Conservation (phyloP, 2,329 filamentous ascomycete genomes). For the Chlorencoelia australis region DNA sequence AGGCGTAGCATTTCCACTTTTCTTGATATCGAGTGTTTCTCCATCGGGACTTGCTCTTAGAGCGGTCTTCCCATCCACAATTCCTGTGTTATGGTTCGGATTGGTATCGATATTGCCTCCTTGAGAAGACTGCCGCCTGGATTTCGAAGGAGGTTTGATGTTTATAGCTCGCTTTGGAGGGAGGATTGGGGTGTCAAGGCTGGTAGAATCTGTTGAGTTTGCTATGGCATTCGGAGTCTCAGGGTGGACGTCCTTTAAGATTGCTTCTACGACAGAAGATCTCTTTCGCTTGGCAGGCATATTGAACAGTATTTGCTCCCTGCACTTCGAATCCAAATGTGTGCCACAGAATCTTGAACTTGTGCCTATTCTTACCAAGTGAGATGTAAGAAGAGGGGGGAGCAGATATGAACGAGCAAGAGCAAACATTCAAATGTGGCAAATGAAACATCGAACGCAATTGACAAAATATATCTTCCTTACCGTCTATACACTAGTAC, state of each 20-base stretch:
- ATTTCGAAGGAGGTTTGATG: slow-evolving; percentile 12
- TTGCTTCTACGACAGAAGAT: slow-evolving; percentile 11
- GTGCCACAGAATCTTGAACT: too few relatives aligned
- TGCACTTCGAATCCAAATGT: too few relatives aligned
- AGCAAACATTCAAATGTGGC: too few relatives aligned
- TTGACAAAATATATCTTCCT: too few relatives aligned
- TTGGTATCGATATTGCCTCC: slow-evolving; percentile 21
- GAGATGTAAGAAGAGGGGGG: too few relatives aligned
- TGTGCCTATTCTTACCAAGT: too few relatives aligned
- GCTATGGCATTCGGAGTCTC: neutral
- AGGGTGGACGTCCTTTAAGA: neutral
- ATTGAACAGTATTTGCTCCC: too few relatives aligned
- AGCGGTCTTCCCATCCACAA: slow-evolving; percentile 24
- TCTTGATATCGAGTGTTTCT: slow-evolving; percentile 18
- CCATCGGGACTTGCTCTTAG: slow-evolving; percentile 24
- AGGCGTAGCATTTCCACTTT: slow-evolving; percentile 3
- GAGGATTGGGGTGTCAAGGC: slow-evolving; percentile 11
- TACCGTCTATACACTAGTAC: too few relatives aligned
- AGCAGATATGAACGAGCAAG: too few relatives aligned
- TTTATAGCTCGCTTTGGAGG: slow-evolving; percentile 1
- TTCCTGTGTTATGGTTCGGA: slow-evolving; percentile 23
- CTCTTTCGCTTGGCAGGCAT: slow-evolving; percentile 26
- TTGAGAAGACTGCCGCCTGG: slow-evolving; percentile 14
- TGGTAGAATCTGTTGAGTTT: too few relatives aligned
- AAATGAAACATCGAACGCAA: too few relatives aligned